These are phyloP conservation scores for Aspergillus eucalypticola DNA, from an alignment of 2,329 filamentous ascomycete genomes.

Conservation along the genomic window DNA sequence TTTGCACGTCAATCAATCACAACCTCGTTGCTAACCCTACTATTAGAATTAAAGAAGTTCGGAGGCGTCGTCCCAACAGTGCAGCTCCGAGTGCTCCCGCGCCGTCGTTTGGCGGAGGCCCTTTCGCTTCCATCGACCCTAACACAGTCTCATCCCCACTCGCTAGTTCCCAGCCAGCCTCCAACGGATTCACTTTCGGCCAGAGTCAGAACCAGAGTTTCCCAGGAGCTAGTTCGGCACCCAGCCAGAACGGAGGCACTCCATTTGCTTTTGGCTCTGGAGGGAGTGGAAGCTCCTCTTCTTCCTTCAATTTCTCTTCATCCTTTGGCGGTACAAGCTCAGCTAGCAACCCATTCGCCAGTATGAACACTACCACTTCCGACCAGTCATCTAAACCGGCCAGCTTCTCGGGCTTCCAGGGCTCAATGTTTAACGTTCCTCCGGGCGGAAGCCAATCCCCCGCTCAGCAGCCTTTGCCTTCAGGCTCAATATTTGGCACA, in stretches of 20 bases:
- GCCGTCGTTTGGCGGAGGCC: constrained; percentile 23
- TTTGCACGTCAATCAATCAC: not conserved
- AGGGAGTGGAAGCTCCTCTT: constrained; percentile 20
- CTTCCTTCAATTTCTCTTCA: constrained; percentile 37
- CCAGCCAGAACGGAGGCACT: constrained; percentile 28
- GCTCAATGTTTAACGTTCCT: constrained; percentile 34
- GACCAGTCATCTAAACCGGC: constrained; percentile 19
- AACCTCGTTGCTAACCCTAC: constrained; percentile 10
- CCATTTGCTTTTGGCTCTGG: constrained; percentile 35
- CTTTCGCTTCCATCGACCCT: constrained; percentile 33
- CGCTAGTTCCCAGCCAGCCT: constrained; percentile 18
- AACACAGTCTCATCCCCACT: constrained; percentile 31
- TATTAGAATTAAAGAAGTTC: constrained; percentile 27
- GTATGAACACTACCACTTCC: constrained; percentile 23
- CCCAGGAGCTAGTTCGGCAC: constrained; percentile 27
- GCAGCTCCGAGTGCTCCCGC: constrained; percentile 21
- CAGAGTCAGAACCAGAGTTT: constrained; percentile 41
- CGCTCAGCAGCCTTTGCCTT: constrained; percentile 25
- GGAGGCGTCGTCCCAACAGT: constrained; percentile 28
- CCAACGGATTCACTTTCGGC: constrained; percentile 39
- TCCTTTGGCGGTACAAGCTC: constrained; percentile 23
- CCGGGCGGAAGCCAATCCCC: constrained; percentile 23
- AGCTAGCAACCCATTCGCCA: constrained; percentile 40
- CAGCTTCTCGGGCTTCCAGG: constrained; percentile 34
- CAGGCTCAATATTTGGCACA: constrained; percentile 23